Evolutionary conservation across 23 red algal genomes (phyloP), one percentile per base, ranked within the genome.

Genomic region (Gracilariopsis chorda): DNA sequence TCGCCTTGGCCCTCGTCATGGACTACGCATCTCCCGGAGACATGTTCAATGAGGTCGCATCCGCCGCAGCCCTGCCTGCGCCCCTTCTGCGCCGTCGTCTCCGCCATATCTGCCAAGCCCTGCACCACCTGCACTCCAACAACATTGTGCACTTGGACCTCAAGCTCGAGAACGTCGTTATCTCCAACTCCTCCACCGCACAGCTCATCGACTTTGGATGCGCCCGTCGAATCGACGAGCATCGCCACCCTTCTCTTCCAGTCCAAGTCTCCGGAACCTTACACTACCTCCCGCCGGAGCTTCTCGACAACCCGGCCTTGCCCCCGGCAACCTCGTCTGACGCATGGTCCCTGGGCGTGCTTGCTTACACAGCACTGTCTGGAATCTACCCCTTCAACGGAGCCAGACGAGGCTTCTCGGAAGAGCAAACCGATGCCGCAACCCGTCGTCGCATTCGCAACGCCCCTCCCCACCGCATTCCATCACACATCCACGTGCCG

Each of bases 101-200:
- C 32, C 45, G 36, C 42, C 51, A 91, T 47, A 82, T 91, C 49
- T 73, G 55, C 88, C 4, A 20, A 1, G 88, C 75, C 13, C 88
- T 91, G 4, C 30, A 51, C 6, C 42, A 91, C 40, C 61, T 91
- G 3, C 74, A 91, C 56, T 34, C 24, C 7, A 45, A 65, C 4
- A 34, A 61, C 52, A 74, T 91, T 20, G 88, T 62, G 1, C 88
- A 91, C 44, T 59, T 82, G 35, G 88, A 91, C 77, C 42, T 91
- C 77, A 91, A 91, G 88, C 75, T 91, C 12, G 88, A 91, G 88
- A 91, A 91, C 44, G 88, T 91, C 23, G 88, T 80, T 62, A 82
- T 91, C 58, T 23, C 61, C 39, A 39, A 79, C 27, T 39, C 12
- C 19, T 76, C 63, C 62, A 73, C 21, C 5, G 88, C 88, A 2